Conservation (phyloP, 768 basidiomycete genomes). For the Mycena floridula region DNA sequence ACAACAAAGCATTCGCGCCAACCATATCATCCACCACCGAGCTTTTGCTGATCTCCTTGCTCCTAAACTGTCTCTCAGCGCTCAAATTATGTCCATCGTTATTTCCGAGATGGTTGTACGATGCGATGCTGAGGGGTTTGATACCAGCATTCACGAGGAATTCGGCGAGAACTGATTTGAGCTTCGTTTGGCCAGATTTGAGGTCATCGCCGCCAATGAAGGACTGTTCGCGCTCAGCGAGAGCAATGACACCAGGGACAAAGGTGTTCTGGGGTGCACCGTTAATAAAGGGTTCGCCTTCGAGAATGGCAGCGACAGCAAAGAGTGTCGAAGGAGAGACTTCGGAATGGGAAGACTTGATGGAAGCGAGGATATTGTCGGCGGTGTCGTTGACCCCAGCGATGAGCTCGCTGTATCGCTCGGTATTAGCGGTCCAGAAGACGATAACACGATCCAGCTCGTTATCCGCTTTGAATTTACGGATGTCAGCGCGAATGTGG, state of each 20-base stretch:
- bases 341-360: constrained; percentile 82
- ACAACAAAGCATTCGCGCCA: constrained; percentile 79
- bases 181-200: constrained; percentile 96
- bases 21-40: constrained; percentile 99
- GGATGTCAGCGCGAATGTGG: constrained; percentile 88
- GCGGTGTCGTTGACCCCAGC: constrained; percentile 94
- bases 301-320: constrained; percentile 92
- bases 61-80: constrained; percentile 90
- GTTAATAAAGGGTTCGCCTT: constrained; percentile 93
- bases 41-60: constrained; percentile 98
- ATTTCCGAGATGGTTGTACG: constrained; percentile 98
- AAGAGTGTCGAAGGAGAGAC: constrained; percentile 97
- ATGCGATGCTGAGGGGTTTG: constrained; percentile 94
- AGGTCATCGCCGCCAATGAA: constrained; percentile 99
- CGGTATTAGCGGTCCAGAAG: constrained; percentile 99
- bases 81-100: constrained; percentile 93
- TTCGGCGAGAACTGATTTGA: constrained; percentile 95
- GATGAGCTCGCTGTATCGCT: constrained; percentile 94
- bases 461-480: constrained; percentile 82
- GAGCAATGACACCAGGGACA: constrained; percentile 89
- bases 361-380: constrained; percentile 74
- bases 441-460: constrained; percentile 83
- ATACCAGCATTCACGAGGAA: constrained; percentile 99
- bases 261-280: constrained; percentile 99
- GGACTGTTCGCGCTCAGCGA: constrained; percentile 81